Percentiles rank a stretch among this genome's conserved stretches.
Evolutionary conservation across 495 filamentous ascomycete species (phyloP).

Genomic region (Talaromyces ruber): DNA sequence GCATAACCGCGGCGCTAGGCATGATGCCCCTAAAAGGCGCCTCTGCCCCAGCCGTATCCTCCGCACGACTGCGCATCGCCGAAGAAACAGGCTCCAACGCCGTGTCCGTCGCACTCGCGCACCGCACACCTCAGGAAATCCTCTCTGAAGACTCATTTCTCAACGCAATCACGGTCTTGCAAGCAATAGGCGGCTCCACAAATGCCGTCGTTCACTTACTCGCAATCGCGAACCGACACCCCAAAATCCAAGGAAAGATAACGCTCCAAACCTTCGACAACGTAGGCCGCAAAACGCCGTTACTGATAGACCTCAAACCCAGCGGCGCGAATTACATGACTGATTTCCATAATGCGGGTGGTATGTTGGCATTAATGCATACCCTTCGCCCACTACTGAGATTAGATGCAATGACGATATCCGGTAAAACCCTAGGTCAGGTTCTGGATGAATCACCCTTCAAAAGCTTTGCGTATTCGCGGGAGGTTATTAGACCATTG

Average conservation of each 20-base stretch:
- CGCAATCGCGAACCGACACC: conserved; percentile 55
- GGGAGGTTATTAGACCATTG: conserved; percentile 43
- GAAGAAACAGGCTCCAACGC: conserved; percentile 54
- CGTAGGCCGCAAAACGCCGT: conserved; percentile 48
- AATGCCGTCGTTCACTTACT: conserved; percentile 61
- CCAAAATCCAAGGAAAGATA: conserved; percentile 42
- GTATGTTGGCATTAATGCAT: conserved; percentile 51
- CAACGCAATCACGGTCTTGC: conserved; percentile 60
- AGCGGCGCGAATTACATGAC: conserved; percentile 65
- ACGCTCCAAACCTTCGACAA: conserved; percentile 50
- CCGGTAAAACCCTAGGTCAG: conserved; percentile 50
- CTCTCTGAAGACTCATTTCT: conserved; percentile 54
- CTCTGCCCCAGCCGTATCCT: conserved; percentile 56
- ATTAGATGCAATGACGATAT: conserved; percentile 48
- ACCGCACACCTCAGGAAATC: conserved; percentile 43
- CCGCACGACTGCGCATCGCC: conserved; percentile 52
- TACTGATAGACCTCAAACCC: conserved; percentile 60
- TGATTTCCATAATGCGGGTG: conserved; percentile 61
- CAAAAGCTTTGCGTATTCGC: conserved; percentile 28
- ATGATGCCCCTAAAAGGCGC: conserved; percentile 56
- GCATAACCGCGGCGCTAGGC: conserved; percentile 52
- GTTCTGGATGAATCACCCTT: conserved; percentile 39
- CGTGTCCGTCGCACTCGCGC: conserved; percentile 31
- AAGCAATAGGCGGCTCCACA: conserved; percentile 61
- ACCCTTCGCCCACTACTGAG: conserved; percentile 48